Base-by-base conservation (phyloP, 352 stramenopile species). In the Globisporangium irregulare region DNA sequence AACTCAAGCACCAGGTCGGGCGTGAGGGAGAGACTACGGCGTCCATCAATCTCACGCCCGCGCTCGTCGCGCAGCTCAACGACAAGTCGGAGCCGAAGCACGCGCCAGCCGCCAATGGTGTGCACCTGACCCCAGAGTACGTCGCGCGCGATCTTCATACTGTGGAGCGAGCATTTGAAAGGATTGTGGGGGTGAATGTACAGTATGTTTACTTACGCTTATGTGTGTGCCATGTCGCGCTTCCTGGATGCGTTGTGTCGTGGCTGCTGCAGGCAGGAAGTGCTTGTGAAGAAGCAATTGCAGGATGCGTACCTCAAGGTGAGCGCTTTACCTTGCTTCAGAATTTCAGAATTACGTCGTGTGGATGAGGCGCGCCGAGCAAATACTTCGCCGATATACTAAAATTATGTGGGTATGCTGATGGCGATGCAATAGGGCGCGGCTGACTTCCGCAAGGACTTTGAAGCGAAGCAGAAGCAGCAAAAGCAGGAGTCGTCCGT, bases 291-390 rank as follows among this genome's bases (percentile, higher is more conserved):
- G 68, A 86, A 92, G 73, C 82, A 92, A 67, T 64, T 91, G 61
- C 84, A 90, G 74, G 70, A 91, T 66, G 87, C 87, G 56, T 94
- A 94, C 68, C 43, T 74, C 46, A 92, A 92, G 83, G 86, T 91
- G 34, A 53, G 59, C 29, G 4, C 41, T 46, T 14, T 0, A 20
- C 61, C 43, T 51, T 51, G 20, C 18, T 51, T 51, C 43, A 22
- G 43, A 22, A 24, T 24, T 24, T 51, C 43, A 22, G 43, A 22
- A 24, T 24, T 24, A 20, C 18, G 20, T 12, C 22, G 18, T 22
- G 18, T 18, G 55, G 32, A 36, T 51, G 29, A 46, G 10, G 18
- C 6, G 10, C 22, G 18, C 18, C 43, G 24, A 22, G 20, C 7
- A 51, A 50, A 12, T 8, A 8, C 18, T 51, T 51, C 18, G 5